Evolutionary conservation across 2,329 filamentous ascomycete species (phyloP), one percentile per base, ranked within the genome.

Genomic region (Colletotrichum sp.): DNA sequence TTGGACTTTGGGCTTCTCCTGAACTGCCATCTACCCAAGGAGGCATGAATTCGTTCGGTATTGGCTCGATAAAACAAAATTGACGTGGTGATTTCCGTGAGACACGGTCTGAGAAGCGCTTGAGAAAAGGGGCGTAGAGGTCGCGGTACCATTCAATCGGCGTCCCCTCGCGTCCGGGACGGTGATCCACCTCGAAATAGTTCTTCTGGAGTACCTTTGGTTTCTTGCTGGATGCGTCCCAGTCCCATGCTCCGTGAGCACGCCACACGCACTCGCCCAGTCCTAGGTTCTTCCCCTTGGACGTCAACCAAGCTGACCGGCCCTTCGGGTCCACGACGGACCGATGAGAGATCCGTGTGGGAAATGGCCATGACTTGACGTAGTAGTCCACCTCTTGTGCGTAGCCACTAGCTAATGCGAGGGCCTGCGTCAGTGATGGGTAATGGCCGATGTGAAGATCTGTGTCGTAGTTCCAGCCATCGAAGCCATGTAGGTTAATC

Each of bases 361-460:
- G 85, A 67, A 82, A 85, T 4, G 85, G 85, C 85, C 85, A 87
- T 4, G 85, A 85, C 57, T 85, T 85, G 74, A 85, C 81, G 72
- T 86, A 87, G 73, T 84, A 86, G 13, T 83, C 78, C 9, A 87
- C 80, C 8, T 82, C 77, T 26, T 85, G 85, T 3, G 82, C 79
- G 28, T 85, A 82, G 1, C 85, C 85, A 32, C 84, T 86, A 1
- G 85, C 85, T 7, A 87, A 79, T 0, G 85, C 84, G n/a, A 87
- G 83, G 0, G 84, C 80, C 65, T 87, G 84, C 3, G 82, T 77
- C 8, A 85, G 78, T 0, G 83, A 84, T 1, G 85, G 85, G 72
- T 84, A 86, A 60, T 85, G 80, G 5, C 85, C 85, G 36, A 87
- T 84, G 74, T 87, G 85, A 10, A 87, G 75, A 72, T 87, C 85